Evolutionary conservation across 2,329 filamentous ascomycete genomes (phyloP), one percentile per base, ranked within the genome.

Genomic region (Cordyceps militaris): DNA sequence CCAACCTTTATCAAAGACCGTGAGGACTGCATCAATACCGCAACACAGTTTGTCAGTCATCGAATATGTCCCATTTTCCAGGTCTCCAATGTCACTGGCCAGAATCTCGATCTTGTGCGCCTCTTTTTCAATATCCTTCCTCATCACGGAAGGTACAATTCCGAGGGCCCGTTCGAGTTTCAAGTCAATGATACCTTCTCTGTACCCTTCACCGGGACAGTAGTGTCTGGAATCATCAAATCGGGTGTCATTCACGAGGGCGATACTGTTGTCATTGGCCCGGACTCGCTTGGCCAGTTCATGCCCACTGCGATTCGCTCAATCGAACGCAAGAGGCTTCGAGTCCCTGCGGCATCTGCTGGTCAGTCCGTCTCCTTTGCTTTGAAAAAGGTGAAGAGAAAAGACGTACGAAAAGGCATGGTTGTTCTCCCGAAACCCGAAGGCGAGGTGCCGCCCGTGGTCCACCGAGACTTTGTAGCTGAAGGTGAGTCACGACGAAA

Each of bases 171-270:
- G 0, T 95, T 97, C 63, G 94, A 97, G 69, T 97, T 97, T 65
- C 87, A 96, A 60, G 83, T 99, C 63, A 99, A 97, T 68, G 94
- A 99, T 70, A 97, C 91, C 0, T 99, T 97, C 79, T 97, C 92
- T 0, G 94, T 99, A 4, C 94, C 94, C 2, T 96, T 96, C 71
- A 91, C 96, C 1, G 94, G 94, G 13, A 99, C 94, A 0, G 94
- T 99, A 0, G 92, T 99, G 1, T 94, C 90, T 36, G 94, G 94
- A 0, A 92, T 99, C 34, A 86, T 97, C 61, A 96, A 95, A 66
- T 84, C 86, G 1, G 88, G 93, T 1, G 86, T 95, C 1, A 83
- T 96, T 16, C 94, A 97, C 69, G 83, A 89, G 1, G 93, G 93
- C n/a, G 94, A 99, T 67, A 85, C 81, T 8, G 86, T 99, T 4